phyloP scores from a whole-genome alignment of 495 filamentous ascomycete genomes.

The Staphylotrichum tortipilum region DNA sequence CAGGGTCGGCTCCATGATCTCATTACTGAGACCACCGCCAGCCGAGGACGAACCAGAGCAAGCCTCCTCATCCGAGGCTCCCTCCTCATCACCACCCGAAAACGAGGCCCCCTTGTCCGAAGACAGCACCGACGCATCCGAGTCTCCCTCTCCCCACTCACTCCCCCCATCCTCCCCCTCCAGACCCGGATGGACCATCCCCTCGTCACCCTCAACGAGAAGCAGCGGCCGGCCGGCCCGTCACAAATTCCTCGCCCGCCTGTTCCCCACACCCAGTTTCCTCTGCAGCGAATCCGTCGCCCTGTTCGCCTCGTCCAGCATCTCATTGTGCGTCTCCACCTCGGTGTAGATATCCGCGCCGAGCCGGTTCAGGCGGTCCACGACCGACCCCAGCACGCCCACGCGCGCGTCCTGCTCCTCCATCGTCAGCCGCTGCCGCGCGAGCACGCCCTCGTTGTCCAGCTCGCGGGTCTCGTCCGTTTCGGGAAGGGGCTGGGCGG shows the following conservation, averaged over 20 bases:
- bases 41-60: neutral
- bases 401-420: conserved; percentile 77
- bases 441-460: conserved; percentile 81
- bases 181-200: too few species aligned
- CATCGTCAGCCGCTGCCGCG: conserved; percentile 79
- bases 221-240: conserved; percentile 16
- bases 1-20: too few species aligned
- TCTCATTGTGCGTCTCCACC: conserved; percentile 71
- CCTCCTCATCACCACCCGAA: too few species aligned
- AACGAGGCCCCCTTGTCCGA: too few species aligned
- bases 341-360: conserved; percentile 79
- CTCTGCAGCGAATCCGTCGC: conserved; percentile 62
- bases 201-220: too few species aligned
- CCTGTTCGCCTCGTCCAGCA: conserved; percentile 66
- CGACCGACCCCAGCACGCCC: conserved; percentile 63
- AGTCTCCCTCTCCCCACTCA: too few species aligned
- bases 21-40: too few species aligned
- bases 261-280: conserved; percentile 78
- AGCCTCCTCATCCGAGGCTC: neutral
- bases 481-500: conserved; percentile 68
- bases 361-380: conserved; percentile 75
- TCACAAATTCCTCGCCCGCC: conserved; percentile 64
- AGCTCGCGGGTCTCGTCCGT: conserved; percentile 80
- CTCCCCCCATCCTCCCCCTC: too few species aligned
- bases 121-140: too few species aligned